Conservation (phyloP, 257 asterid genomes). For the Primulina eburnea region DNA sequence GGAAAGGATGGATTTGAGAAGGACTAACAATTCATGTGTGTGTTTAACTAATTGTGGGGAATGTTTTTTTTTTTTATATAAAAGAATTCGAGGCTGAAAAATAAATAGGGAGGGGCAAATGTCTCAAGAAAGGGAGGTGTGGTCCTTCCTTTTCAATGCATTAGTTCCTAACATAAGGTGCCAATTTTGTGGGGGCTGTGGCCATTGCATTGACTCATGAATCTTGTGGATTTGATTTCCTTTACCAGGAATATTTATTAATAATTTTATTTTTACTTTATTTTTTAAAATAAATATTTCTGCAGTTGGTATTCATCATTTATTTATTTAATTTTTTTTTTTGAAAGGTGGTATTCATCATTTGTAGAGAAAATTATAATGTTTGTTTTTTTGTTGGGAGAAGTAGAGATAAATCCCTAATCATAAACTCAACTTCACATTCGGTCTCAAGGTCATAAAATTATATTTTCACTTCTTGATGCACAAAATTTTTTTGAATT, state of each 20-base stretch:
- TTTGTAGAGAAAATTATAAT: too few species aligned
- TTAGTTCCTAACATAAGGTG: constrained; percentile 32
- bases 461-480: too few species aligned
- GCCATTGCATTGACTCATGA: constrained; percentile 33
- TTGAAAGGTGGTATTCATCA: too few species aligned
- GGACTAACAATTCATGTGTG: constrained; percentile 14
- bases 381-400: too few species aligned
- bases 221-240: constrained; percentile 21
- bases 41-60: constrained; percentile 35
- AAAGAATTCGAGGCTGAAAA: constrained; percentile 50
- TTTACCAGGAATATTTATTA: background rate
- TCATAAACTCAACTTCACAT: too few species aligned
- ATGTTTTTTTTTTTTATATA: constrained; percentile 16
- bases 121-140: constrained; percentile 44
- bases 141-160: constrained; percentile 56
- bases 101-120: constrained; percentile 32
- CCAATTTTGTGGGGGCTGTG: constrained; percentile 33
- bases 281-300: too few species aligned
- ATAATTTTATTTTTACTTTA: too few species aligned
- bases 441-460: too few species aligned
- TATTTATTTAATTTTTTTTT: too few species aligned
- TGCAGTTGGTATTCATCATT: too few species aligned
- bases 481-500: too few species aligned
- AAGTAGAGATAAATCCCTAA: too few species aligned
- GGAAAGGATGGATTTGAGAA: background rate